Evolutionary conservation across 2,329 filamentous ascomycete genomes (phyloP), one percentile per base, ranked within the genome.

Genomic region (Epichloe brachyelytri): DNA sequence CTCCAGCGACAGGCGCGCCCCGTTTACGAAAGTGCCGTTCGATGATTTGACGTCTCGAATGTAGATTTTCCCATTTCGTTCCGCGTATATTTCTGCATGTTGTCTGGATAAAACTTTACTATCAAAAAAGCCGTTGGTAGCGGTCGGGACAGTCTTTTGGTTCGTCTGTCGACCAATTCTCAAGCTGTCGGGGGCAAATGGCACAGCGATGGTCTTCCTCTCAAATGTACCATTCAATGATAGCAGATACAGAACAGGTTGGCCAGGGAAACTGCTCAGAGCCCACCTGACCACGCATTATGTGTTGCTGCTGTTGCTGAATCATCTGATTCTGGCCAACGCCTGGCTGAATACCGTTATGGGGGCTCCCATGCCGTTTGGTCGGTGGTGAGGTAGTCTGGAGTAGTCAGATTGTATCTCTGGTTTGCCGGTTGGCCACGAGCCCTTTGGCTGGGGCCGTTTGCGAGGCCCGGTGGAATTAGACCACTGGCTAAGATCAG

Each of bases 21-120:
- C 89, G 62, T 98, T 98, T 59, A 98, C 91, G 67, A 98, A 98
- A 1, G 93, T 98, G 53, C 93, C 93, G 64, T 98, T 98, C 40
- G 93, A 98, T 0, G 93, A 97, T 69, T 97, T 98, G 60, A 98
- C 86, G 69, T 98, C 93, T 52, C 90, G 82, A 59, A 98, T 97
- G 79, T 84, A 97, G 43, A 98, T 85, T 65, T 95, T 95, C 49
- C 90, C 90, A 55, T 86, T 83, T 50, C 74, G 68, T 55, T 82
- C 78, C n/a, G 93, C 89, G 82, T 89, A 97, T 38, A 98, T 86
- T 66, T 98, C 93, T 37, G 93, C 93, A 66, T 98, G 93, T 65
- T 96, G 89, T 60, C 93, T 79, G 39, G 93, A 97, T 22, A 98
- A 78, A 26, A 98, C 93, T 68, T 98, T 98, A 48, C 91, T 97